phyloP scores from a whole-genome alignment of 176 grass and related monocot genomes.

The Triticum dicoccoides region DNA sequence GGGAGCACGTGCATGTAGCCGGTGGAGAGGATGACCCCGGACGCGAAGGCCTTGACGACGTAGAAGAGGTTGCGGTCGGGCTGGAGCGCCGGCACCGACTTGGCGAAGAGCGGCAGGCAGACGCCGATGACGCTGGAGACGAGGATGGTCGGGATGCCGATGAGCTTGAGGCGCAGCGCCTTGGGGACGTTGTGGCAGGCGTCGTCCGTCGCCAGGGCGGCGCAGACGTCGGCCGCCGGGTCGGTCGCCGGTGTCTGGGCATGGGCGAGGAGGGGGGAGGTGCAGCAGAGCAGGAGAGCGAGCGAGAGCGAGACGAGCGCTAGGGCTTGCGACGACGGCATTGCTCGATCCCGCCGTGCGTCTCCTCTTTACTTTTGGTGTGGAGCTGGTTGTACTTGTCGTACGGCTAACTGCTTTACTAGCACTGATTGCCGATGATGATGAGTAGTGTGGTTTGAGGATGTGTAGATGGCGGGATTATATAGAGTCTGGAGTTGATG shows the following conservation, averaged over 20 bases:
- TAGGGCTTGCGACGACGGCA: neutral
- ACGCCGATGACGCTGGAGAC: conserved; percentile 49
- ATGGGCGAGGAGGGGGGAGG: neutral
- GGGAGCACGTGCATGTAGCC: conserved; percentile 83
- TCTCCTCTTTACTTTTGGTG: neutral
- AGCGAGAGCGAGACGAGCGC: neutral
- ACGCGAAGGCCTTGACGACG: conserved; percentile 74
- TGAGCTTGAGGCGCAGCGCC: conserved; percentile 68
- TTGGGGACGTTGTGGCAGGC: conserved; percentile 47
- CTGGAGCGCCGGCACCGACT: conserved; percentile 46
- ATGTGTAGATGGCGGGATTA: neutral
- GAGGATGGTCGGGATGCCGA: conserved; percentile 65
- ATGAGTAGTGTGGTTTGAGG: neutral
- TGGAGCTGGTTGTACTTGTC: neutral
- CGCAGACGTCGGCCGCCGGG: neutral
- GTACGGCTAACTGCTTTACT: too few relatives aligned
- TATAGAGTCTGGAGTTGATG: neutral
- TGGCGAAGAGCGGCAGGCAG: conserved; percentile 67
- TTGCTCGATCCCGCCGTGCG: neutral
- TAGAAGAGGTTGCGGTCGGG: conserved; percentile 66
- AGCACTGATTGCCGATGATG: neutral
- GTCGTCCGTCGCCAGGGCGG: neutral
- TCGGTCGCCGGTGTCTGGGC: neutral
- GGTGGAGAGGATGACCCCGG: conserved; percentile 72
- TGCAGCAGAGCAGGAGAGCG: neutral